phyloP scores from a whole-genome alignment of 805 yeast species.

The Candida coquimbonensis region DNA sequence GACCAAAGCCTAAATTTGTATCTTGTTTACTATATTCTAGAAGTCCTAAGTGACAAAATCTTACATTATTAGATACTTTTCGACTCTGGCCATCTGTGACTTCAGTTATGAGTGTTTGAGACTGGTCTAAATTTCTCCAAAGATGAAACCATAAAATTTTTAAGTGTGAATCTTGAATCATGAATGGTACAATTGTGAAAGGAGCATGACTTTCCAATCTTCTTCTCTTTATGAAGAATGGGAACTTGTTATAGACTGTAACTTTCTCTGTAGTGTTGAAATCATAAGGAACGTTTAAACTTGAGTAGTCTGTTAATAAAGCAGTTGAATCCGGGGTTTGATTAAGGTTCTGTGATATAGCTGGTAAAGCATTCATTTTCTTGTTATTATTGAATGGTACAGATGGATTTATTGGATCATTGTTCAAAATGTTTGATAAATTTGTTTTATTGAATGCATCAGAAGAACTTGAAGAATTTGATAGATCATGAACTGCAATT shows the following conservation, averaged over 20 bases:
- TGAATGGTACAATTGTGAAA: constrained; percentile 39
- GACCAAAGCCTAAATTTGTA: constrained; percentile 1
- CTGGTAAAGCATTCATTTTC: neutral
- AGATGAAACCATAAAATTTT: constrained; percentile 28
- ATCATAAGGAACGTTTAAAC: constrained; percentile 6
- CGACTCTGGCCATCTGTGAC: too few species aligned
- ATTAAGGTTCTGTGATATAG: neutral
- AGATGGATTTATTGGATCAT: too few species aligned
- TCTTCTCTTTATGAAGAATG: constrained; percentile 34
- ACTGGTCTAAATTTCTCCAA: constrained; percentile 13
- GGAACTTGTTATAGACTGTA: constrained; percentile 37
- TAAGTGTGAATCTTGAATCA: constrained; percentile 39
- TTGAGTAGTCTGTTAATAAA: neutral
- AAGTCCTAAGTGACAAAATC: neutral
- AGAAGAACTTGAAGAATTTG: constrained; percentile 7
- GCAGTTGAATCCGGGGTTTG: too few species aligned
- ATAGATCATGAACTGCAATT: constrained; percentile 29
- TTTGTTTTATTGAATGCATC: too few species aligned
- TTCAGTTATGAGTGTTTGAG: neutral
- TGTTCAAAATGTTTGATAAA: too few species aligned
- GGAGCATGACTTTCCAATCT: constrained; percentile 46
- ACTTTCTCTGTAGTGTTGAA: constrained; percentile 29
- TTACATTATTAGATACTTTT: too few species aligned
- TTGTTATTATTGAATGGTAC: neutral
- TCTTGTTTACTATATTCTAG: constrained; percentile 1